Conservation (phyloP, 805 yeast genomes). For the Scheffersomyces coipomensis region DNA sequence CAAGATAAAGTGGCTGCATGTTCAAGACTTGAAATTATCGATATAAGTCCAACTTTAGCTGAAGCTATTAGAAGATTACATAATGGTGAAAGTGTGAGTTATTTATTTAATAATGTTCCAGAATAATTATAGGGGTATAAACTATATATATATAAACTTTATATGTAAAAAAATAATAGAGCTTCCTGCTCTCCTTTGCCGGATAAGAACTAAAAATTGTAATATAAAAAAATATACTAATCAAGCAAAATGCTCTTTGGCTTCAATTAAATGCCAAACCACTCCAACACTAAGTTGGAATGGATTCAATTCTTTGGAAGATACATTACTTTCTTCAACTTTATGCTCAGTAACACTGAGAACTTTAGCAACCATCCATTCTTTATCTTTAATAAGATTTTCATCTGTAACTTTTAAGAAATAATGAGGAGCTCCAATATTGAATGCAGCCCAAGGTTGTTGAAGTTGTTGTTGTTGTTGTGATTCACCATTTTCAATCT, state of each 20-base stretch:
- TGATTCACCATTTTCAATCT: background rate
- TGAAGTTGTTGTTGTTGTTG: conserved; percentile 3
- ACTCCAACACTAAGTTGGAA: conserved; percentile 61
- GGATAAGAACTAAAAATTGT: background rate
- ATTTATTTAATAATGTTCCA: conserved; percentile 71
- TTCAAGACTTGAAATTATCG: conserved; percentile 65
- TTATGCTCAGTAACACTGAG: conserved; percentile 51
- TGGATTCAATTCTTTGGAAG: conserved; percentile 51
- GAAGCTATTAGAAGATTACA: conserved; percentile 84
- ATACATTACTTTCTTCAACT: conserved; percentile 45
- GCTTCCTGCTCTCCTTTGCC: background rate
- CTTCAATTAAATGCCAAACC: conserved; percentile 64
- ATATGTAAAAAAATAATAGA: conserved; percentile 1
- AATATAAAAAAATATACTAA: background rate
- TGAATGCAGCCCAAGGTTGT: conserved; percentile 93
- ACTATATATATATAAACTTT: background rate
- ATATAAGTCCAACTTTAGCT: conserved; percentile 71
- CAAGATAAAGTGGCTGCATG: conserved; percentile 59
- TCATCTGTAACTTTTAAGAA: conserved; percentile 53
- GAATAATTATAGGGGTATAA: too few relatives aligned
- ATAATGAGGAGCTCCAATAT: conserved; percentile 83
- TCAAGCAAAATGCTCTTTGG: conserved; percentile 32
- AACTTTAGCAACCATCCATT: conserved; percentile 83
- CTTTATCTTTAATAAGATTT: conserved; percentile 42
- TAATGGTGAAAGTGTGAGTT: conserved; percentile 83